Base-by-base conservation (phyloP, 1,284 basidiomycete genomes). In the Erythrobasidium hasegawianum region DNA sequence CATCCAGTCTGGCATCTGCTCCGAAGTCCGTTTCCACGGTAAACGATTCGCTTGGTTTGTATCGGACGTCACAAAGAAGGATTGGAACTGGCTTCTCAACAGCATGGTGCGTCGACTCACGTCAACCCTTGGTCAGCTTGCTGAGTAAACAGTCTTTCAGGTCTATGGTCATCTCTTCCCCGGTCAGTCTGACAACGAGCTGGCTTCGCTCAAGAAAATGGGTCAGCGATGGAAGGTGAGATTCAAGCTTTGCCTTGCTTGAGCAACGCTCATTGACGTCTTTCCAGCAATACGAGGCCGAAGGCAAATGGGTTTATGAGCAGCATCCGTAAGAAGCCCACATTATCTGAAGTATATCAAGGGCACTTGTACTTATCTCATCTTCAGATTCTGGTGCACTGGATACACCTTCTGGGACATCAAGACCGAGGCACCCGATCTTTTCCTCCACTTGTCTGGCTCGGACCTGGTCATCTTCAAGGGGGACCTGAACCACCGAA, bases 381-480 rank as follows among this genome's bases (percentile, higher is more conserved):
- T 47, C 4, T 11, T n/a, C 43, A 47, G 43, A 4, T 69, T 59
- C 89, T 22, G 49, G 59, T 66, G 70, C 65, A 70, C 73, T 14
- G 90, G 90, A n/a, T 93, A 90, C 79, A 93, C 90, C 57, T 93
- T 86, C 76, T 96, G 93, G 93, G 89, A 93, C 71, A 80, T 97
- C 65, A 87, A 88, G 73, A 83, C 68, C 0, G n/a, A 59, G 20
- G 71, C 71, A 0, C 71, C 69, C 3, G 55, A 64, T 10, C 61
- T 72, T 13, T 73, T 68, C 69, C 68, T 72, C 16, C 45, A 68
- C 41, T 67, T 97, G 54, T 87, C 89, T 69, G 87, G 86, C 49
- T 91, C 89, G 33, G 88, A 97, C 76, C 84, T 97, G 49, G 94
- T 97, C 75, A 85, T 90, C 80, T 97, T 96, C 85, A 97, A 97